Evolutionary conservation across 1,284 basidiomycete genomes (phyloP), one percentile per base, ranked within the genome.

Genomic region (Ganoderma lucidum): DNA sequence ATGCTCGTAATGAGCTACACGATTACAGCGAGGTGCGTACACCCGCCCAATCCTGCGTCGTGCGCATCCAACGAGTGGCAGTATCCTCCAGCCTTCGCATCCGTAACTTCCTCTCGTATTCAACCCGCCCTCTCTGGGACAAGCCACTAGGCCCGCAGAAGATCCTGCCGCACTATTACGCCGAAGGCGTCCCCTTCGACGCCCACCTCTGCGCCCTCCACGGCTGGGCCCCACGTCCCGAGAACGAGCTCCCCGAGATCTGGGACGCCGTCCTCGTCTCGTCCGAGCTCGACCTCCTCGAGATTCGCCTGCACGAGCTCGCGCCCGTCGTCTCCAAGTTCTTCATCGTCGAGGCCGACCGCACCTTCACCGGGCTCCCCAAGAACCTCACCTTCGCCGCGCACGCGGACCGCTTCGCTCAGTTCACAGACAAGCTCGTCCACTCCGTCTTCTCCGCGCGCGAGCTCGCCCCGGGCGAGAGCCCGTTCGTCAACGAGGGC

Each of bases 261-360:
- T 81, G 79, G 81, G 90, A 92, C 74, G 88, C 90, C 2, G 83
- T 91, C 44, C 82, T 90, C 48, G 83, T 89, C 80, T 87, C 85
- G 78, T 89, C 86, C 69, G 91, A 93, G 78, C 80, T 93, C 41
- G 91, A 93, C 77, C 79, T 93, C 67, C 79, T 93, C 62, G 90
- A 93, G 77, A 86, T 93, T 66, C 84, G 92, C 6, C 80, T 93
- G 79, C 82, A 88, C 78, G 92, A 93, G 79, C 84, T 92, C 68
- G 84, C 86, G 68, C 78, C 82, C 3, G 83, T 88, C 63, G 91
- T 93, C 19, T 86, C 89, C 76, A 81, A 83, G 19, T 92, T 93
- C 78, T 84, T 92, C 76, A 86, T 94, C 72, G 81, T 93, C 68
- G 91, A 93, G 76, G 86, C 87, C 64, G 88, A 89, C 75, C 74